Conservation (phyloP, 1,284 basidiomycete species). For the Phaffia rhodozyma region DNA sequence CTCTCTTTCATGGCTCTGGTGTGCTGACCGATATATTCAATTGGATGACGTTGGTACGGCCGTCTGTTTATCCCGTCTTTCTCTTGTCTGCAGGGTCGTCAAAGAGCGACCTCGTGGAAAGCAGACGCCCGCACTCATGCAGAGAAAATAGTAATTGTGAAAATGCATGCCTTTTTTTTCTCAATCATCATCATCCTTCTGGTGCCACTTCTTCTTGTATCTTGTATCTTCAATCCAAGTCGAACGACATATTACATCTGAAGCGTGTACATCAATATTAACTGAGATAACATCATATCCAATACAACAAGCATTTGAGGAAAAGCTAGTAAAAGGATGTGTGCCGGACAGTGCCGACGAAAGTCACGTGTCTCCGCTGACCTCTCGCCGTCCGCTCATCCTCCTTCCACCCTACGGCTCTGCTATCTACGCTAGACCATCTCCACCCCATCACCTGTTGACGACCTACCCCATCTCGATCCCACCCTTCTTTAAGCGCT, state of each 20-base stretch:
- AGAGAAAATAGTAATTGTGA: not conserved
- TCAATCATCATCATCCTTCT: not conserved
- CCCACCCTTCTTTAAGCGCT: too few relatives aligned
- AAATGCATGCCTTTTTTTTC: not conserved
- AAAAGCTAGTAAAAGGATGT: too few relatives aligned
- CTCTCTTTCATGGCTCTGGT: too few relatives aligned
- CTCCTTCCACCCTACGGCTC: not conserved
- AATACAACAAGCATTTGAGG: too few relatives aligned
- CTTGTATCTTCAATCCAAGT: not conserved
- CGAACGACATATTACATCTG: not conserved
- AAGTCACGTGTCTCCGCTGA: not conserved
- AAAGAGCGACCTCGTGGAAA: conserved; percentile 75
- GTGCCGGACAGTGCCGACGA: too few relatives aligned
- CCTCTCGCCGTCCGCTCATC: not conserved
- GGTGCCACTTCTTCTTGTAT: not conserved
- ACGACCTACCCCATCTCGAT: not conserved
- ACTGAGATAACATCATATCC: not conserved
- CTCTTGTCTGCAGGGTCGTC: conserved; percentile 44
- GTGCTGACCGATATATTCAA: too few relatives aligned
- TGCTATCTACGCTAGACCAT: not conserved
- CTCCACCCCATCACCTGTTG: not conserved
- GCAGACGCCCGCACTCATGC: conserved; percentile 8
- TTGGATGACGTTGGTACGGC: too few relatives aligned
- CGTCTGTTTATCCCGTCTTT: not conserved
- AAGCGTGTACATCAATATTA: not conserved